A percentile compares a stretch with the other conserved stretches of the same genome.
Conservation (phyloP, 2,329 filamentous ascomycete genomes). For the Gyromitra esculenta region DNA sequence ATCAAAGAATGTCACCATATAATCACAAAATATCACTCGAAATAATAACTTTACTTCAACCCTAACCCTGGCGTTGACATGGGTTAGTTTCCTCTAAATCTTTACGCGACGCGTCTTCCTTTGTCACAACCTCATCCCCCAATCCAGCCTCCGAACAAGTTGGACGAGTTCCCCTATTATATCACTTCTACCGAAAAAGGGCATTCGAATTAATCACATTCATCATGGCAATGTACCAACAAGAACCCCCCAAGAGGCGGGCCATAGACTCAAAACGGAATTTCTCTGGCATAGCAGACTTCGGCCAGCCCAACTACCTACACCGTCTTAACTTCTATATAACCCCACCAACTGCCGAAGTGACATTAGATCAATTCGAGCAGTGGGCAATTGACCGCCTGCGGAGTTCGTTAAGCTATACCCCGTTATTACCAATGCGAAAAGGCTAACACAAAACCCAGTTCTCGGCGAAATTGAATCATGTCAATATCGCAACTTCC, state of each 20-base stretch:
- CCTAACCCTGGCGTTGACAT: conserved; percentile 23
- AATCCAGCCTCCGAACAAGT: neutral
- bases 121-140: conserved; percentile 5
- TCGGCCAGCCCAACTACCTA: conserved; percentile 80
- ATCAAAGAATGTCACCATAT: too few relatives aligned
- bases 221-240: conserved; percentile 50
- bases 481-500: conserved; percentile 92
- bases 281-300: conserved; percentile 76
- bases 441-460: conserved; percentile 60
- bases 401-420: conserved; percentile 68
- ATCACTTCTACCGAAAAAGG: neutral
- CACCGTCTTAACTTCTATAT: conserved; percentile 92
- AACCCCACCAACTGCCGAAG: conserved; percentile 87
- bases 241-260: conserved; percentile 72
- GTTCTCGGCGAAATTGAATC: conserved; percentile 90
- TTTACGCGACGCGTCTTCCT: conserved; percentile 42
- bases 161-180: neutral
- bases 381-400: conserved; percentile 97
- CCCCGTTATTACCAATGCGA: neutral
- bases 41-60: neutral
- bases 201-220: neutral
- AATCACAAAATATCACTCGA: too few relatives aligned
- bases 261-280: conserved; percentile 84
- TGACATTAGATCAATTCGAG: conserved; percentile 96
- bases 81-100: neutral